Evolutionary conservation across 352 stramenopile genomes (phyloP), one percentile per base, ranked within the genome.

Genomic region (Nothophytophthora sp.): DNA sequence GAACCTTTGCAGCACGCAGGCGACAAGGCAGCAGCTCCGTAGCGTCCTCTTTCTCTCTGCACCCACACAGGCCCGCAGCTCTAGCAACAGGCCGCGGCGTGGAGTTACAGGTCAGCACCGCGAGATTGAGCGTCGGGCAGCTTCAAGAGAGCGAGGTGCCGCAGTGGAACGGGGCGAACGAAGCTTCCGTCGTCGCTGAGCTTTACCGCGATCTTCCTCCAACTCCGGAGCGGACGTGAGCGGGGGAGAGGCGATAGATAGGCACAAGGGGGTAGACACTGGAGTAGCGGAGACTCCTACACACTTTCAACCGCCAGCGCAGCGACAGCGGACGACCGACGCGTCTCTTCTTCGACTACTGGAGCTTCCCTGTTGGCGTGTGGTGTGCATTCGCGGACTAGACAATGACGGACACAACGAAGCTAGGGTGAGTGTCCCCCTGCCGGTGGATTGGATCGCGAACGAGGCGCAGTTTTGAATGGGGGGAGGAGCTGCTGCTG

Each of bases 341-440:
- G 5, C 13, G 25, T 25, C 28, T 2, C 27, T 30, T 30, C 27
- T 15, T 7, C 29, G 29, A 4, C 29, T 4, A 35, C 10, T 12
- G n/a, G n/a, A n/a, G n/a, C n/a, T n/a, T n/a, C n/a, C n/a, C n/a
- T n/a, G n/a, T n/a, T n/a, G n/a, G n/a, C n/a, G n/a, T n/a, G n/a
- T n/a, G n/a, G n/a, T n/a, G 48, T 50, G 50, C 49, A 62, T 23
- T 63, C 47, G 62, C 48, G 43, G 57, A 59, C 46, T 55, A 33
- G 55, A 70, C 39, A 32, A 81, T 81, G 70, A 48, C 59, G 58
- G 67, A 78, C 57, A 63, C 60, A 38, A 61, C 65, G 27, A 79
- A 79, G 49, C 53, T 76, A 63, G 70, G 66, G 70, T 76, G 39
- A 55, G 68, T 63, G 25, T 16, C 18, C 15, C 20, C 24, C 23